Evolutionary conservation across 306 rosid species (phyloP).

Genomic region (Lablab purpureus): DNA sequence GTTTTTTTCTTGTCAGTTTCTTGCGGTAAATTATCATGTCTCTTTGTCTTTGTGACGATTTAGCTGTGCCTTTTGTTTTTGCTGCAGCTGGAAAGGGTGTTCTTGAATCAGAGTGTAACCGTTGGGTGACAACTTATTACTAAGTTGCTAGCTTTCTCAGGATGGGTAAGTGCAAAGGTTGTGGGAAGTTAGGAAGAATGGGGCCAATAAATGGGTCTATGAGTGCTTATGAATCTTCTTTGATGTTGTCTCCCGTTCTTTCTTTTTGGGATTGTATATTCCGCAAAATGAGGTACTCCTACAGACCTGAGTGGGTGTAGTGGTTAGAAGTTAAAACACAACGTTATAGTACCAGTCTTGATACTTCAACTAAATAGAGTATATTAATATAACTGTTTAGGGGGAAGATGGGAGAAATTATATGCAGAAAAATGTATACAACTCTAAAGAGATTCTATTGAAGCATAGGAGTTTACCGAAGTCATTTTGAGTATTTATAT

Average conservation of each 20-base stretch:
- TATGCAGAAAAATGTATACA: slow-evolving; percentile 67
- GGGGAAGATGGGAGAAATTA: slow-evolving; percentile 42
- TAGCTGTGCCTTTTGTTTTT: slow-evolving; percentile 30
- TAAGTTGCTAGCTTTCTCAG: slow-evolving; percentile 45
- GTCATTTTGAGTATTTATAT: slow-evolving; percentile 53
- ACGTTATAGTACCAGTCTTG: slow-evolving; percentile 54
- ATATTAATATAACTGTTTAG: slow-evolving; percentile 57
- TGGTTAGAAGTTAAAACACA: slow-evolving; percentile 35
- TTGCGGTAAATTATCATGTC: neutral
- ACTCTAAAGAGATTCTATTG: slow-evolving; percentile 57
- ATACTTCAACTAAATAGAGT: slow-evolving; percentile 56
- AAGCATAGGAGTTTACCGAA: slow-evolving; percentile 49
- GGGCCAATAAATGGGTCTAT: slow-evolving; percentile 66
- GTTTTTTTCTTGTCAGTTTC: neutral
- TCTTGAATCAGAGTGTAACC: slow-evolving; percentile 48
- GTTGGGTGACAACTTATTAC: slow-evolving; percentile 35
- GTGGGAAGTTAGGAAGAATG: slow-evolving; percentile 91
- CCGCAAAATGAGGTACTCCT: slow-evolving; percentile 98
- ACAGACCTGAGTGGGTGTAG: slow-evolving; percentile 99
- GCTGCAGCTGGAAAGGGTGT: slow-evolving; percentile 74
- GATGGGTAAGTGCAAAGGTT: slow-evolving; percentile 83
- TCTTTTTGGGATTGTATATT: slow-evolving; percentile 97
- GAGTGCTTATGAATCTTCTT: slow-evolving; percentile 82
- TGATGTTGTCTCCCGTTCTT: slow-evolving; percentile 89
- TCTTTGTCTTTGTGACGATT: slow-evolving; percentile 18